Base-by-base conservation (phyloP, 805 yeast species). In the Pichia occidentalis region DNA sequence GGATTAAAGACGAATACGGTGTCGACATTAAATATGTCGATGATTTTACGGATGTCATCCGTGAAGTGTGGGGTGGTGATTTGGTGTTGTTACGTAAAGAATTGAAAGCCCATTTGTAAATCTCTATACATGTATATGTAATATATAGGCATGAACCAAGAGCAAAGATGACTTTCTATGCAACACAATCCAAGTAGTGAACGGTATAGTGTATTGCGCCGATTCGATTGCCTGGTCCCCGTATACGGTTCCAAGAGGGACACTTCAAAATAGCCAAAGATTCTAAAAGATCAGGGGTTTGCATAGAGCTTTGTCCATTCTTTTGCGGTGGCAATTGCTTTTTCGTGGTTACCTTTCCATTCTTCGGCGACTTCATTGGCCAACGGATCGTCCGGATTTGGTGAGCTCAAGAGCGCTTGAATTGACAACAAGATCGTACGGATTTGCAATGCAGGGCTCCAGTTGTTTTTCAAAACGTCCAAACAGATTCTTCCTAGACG, bases 381-480 rank as follows among this genome's bases (percentile, higher is more conserved):
- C 49, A 92, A 70, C 2, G 98, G 98, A 61, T 92, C 98, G 57
- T 92, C 95, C 3, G 98, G 98, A 53, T 92, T 92, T 9, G 98
- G 98, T 5, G 95, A 87, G 2, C 95, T 95, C 36, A 92, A 65
- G 40, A 92, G 66, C 0, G 97, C 97, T 63, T 92, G 98, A 42
- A 92, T 82, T 8, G 95, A 85, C 40, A 92, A 68, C 45, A 92
- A 65, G 18, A 92, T 82, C 7, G 97, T 92, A 60, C 97, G 73
- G 47, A 92, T 92, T 59, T 92, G 97, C 43, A 90, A 68, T 0
- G 98, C 98, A 4, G 98, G 97, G 8, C 95, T 84, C 98, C 98
- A 92, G 63, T 90, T 88, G 51, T 85, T 73, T 64, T 90, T 92
- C 57, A 92, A 70, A 29, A 92, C 97, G 58, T 92, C 97, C 36